phyloP scores from a whole-genome alignment of 177 flowering plant genomes.

The Tripterygium wilfordii region DNA sequence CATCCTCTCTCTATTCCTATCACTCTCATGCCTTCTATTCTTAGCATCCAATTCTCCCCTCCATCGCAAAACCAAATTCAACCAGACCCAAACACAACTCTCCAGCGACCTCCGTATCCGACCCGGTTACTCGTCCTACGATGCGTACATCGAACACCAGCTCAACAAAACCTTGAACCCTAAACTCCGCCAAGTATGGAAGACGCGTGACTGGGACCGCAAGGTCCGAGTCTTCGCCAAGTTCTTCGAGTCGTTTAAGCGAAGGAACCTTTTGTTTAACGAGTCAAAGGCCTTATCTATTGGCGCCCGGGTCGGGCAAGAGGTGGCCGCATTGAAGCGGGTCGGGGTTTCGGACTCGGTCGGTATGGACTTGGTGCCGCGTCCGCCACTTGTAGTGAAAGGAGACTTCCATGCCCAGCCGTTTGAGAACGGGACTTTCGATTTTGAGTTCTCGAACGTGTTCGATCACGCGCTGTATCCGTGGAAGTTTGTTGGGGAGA shows the following conservation, averaged over 20 bases:
- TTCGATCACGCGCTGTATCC: slow-evolving; percentile 40
- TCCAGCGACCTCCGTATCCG: slow-evolving; percentile 42
- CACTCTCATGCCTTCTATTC: slow-evolving; percentile 15
- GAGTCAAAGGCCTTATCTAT: slow-evolving; percentile 52
- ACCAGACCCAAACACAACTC: neutral
- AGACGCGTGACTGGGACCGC: slow-evolving; percentile 80
- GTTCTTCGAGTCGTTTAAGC: slow-evolving; percentile 43
- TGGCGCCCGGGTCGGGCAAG: slow-evolving; percentile 88
- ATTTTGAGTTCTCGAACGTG: slow-evolving; percentile 44
- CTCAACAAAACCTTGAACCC: slow-evolving; percentile 77
- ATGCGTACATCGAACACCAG: slow-evolving; percentile 57
- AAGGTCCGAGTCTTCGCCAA: slow-evolving; percentile 56
- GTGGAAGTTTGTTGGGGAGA: slow-evolving; percentile 31
- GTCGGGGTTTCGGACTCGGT: slow-evolving; percentile 64
- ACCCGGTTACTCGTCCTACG: slow-evolving; percentile 59
- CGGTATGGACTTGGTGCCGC: slow-evolving; percentile 65
- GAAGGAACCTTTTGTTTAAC: slow-evolving; percentile 33
- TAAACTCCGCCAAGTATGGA: slow-evolving; percentile 64
- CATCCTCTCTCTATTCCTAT: slow-evolving; percentile 31
- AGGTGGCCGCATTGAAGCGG: slow-evolving; percentile 57
- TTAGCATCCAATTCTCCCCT: slow-evolving; percentile 12
- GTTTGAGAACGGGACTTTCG: slow-evolving; percentile 32
- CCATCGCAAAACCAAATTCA: slow-evolving; percentile 13
- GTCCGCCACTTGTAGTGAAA: slow-evolving; percentile 28
- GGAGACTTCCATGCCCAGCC: slow-evolving; percentile 40